Base-by-base conservation (phyloP, 23 red algal genomes). In the Gracilariopsis chorda region DNA sequence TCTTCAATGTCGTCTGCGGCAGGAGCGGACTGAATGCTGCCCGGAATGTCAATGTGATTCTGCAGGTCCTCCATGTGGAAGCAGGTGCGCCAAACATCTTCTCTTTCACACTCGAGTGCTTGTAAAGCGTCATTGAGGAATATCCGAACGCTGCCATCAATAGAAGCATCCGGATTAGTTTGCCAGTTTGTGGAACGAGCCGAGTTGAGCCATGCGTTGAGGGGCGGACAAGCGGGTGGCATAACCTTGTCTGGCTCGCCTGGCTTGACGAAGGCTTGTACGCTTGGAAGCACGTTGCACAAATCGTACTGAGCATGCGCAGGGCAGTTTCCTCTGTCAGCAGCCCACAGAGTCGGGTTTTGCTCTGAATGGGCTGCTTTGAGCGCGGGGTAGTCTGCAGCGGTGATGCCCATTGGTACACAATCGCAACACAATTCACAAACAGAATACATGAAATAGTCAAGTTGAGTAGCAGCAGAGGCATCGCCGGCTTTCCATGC, bases 401-500 rank as follows among this genome's bases (percentile, higher is more conserved):
- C 44, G 9, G 49, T 5, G 17, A 43, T 89, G 51, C 85, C 85
- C 85, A 89, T 89, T 4, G 85, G 85, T 20, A 89, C 40, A 36
- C 85, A 89, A 61, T 89, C 85, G 49, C 85, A 89, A 51, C 85
- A 89, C 27, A 73, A 51, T 69, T 89, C 85, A 37, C 85, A 89
- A 76, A 89, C 85, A 13, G 85, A 89, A 57, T 89, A 89, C 41
- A 89, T 36, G 46, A 89, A 89, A 41, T 78, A 89, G 57, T 89
- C 85, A 36, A 89, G 47, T 28, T 73, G 35, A 13, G 27, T 78
- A 36, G 35, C 44, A 8, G 85, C 85, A 40, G 61, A 28, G 13
- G 68, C 30, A 29, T 89, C 85, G 34, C 58, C 72, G 48, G 53
- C 44, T 34, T 73, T 69, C 48, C 52, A 80, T 12, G 27, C 33